These are phyloP conservation scores for Clarireedia monteithiana DNA, from an alignment of 2,329 filamentous ascomycete genomes.

Conservation along the genomic window DNA sequence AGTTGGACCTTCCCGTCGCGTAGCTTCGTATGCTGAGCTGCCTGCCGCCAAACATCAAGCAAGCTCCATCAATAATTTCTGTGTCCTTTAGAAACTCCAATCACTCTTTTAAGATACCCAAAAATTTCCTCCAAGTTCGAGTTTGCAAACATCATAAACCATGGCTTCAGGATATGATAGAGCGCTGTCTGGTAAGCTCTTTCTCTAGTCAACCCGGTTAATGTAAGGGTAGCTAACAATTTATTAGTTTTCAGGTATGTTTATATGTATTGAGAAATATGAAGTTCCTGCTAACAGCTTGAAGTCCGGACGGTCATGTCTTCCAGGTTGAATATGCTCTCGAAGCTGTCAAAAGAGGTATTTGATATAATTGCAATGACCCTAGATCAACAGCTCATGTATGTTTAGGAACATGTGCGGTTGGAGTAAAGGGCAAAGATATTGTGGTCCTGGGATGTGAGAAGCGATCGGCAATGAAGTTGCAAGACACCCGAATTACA, in stretches of 20 bases:
- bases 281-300: conserved; percentile 36
- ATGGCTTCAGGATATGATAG: conserved; percentile 98
- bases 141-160: conserved; percentile 26
- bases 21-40: conserved; percentile 25
- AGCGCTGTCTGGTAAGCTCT: conserved; percentile 85
- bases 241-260: conserved; percentile 72
- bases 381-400: conserved; percentile 17
- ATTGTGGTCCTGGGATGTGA: conserved; percentile 96
- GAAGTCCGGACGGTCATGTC: conserved; percentile 95
- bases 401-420: conserved; percentile 79
- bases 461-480: conserved; percentile 98
- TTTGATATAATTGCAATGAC: conserved; percentile 11
- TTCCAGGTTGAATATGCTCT: conserved; percentile 99
- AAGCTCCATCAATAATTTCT: conserved; percentile 11
- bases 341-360: conserved; percentile 97
- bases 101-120: conserved; percentile 8
- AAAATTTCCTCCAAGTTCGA: conserved; percentile 2
- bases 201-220: conserved; percentile 25
- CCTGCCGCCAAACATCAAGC: conserved; percentile 17
- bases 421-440: conserved; percentile 90
- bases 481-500: conserved; percentile 98
- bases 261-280: not conserved
- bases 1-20: conserved; percentile 11
- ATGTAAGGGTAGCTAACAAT: conserved; percentile 35
- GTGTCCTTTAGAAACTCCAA: conserved; percentile 10